These are phyloP conservation scores for Triticum urartu DNA, from an alignment of 176 grass and related monocot species.

Conservation along the genomic window DNA sequence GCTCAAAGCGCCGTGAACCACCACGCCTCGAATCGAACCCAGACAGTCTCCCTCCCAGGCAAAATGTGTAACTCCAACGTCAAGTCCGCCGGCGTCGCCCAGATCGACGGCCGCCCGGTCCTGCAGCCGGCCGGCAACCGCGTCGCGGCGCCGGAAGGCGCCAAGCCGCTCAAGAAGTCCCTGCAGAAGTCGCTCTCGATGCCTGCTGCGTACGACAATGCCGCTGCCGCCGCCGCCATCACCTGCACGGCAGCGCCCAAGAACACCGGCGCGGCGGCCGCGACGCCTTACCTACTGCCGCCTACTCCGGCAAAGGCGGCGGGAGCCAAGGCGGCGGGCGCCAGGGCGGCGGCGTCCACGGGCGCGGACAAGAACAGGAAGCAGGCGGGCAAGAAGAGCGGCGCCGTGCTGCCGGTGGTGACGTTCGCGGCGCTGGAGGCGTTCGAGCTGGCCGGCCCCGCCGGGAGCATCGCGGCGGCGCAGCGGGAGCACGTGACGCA, in stretches of 20 bases:
- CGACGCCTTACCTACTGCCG: neutral
- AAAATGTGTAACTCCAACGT: constrained; percentile 91
- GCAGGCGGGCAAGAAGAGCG: neutral
- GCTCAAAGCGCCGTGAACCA: constrained; percentile 30
- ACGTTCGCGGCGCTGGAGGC: constrained; percentile 39
- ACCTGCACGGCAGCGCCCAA: neutral
- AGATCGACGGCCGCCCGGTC: constrained; percentile 83
- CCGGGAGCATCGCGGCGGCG: constrained; percentile 61
- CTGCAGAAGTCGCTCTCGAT: constrained; percentile 72
- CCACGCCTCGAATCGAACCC: constrained; percentile 9
- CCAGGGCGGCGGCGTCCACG: neutral
- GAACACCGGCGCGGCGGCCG: neutral
- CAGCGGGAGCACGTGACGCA: constrained; percentile 60
- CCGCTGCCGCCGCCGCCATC: neutral
- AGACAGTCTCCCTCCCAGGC: neutral
- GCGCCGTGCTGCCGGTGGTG: constrained; percentile 29
- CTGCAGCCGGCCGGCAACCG: constrained; percentile 85
- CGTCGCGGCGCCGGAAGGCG: constrained; percentile 46
- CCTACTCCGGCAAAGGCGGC: constrained; percentile 33
- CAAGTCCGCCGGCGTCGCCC: constrained; percentile 55
- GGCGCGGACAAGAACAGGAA: constrained; percentile 34
- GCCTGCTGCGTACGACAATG: constrained; percentile 41
- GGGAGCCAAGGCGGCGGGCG: neutral
- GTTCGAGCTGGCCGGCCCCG: constrained; percentile 54
- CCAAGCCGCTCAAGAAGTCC: constrained; percentile 67